These are phyloP conservation scores for Colletotrichum falcatum DNA, from an alignment of 2,329 filamentous ascomycete genomes.

Conservation along the genomic window DNA sequence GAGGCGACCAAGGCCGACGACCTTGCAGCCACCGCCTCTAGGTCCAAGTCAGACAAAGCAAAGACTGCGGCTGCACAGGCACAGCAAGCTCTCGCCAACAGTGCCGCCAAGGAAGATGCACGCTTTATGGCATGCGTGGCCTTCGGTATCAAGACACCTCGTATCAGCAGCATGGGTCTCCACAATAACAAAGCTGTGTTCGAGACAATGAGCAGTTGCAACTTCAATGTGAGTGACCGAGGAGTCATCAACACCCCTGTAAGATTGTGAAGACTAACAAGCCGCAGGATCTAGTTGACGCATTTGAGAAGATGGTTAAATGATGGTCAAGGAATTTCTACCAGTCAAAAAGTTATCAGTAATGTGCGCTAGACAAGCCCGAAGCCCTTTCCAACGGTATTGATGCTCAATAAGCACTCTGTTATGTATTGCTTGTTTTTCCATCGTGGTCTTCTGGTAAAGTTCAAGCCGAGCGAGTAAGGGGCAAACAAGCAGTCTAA, in stretches of 20 bases:
- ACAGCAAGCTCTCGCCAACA: conserved; percentile 29
- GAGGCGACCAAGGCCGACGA: conserved; percentile 8
- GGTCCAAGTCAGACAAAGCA: conserved; percentile 2
- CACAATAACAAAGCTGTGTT: conserved; percentile 48
- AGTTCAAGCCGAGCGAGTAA: no score
- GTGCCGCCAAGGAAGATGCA: conserved; percentile 64
- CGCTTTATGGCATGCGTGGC: conserved; percentile 69
- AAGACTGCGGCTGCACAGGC: background rate
- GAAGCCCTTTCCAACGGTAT: background rate
- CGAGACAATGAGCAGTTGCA: conserved; percentile 29
- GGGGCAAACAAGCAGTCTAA: no score
- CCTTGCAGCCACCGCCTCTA: background rate
- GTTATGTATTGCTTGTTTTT: no score
- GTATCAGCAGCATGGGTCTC: conserved; percentile 62
- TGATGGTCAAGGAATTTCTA: background rate
- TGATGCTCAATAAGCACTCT: no score
- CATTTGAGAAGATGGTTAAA: conserved; percentile 25
- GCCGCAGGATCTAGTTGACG: conserved; percentile 13
- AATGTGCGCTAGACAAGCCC: background rate
- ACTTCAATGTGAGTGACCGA: conserved; percentile 21
- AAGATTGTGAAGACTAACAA: background rate
- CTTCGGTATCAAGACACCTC: conserved; percentile 71
- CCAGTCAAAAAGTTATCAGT: background rate
- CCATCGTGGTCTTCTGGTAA: no score
- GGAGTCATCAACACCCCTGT: accelerated